phyloP scores from a whole-genome alignment of 129 eudicot genomes.

The Tanacetum coccineum region DNA sequence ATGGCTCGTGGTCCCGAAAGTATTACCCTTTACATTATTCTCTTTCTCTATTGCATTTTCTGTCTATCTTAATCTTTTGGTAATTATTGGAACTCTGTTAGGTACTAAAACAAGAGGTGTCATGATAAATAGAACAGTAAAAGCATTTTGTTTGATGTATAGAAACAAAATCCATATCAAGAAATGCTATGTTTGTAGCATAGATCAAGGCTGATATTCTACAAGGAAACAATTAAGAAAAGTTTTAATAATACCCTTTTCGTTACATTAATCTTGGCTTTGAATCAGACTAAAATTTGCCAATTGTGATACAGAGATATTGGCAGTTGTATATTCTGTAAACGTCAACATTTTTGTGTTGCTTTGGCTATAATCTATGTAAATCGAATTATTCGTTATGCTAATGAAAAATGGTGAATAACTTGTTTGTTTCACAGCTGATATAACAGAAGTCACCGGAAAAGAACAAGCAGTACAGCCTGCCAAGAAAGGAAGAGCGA shows the following conservation, averaged over 20 bases:
- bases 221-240: background rate
- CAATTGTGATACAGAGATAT: background rate
- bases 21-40: slow-evolving; percentile 19
- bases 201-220: background rate
- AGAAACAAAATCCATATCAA: background rate
- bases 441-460: slow-evolving; percentile 75
- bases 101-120: background rate
- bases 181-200: background rate
- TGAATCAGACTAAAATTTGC: background rate
- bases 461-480: slow-evolving; percentile 74
- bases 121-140: background rate
- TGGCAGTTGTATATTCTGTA: background rate
- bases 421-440: slow-evolving; percentile 38
- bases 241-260: background rate
- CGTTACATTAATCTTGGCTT: background rate
- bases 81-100: background rate
- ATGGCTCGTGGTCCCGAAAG: slow-evolving; percentile 98
- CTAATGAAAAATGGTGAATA: background rate
- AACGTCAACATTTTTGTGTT: background rate
- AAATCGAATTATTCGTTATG: background rate
- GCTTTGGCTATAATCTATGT: background rate
- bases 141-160: background rate
- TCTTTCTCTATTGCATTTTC: background rate
- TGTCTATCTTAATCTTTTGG: background rate
- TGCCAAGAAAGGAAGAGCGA: slow-evolving; percentile 77